Evolutionary conservation across 2,329 filamentous ascomycete genomes (phyloP).

Genomic region (Chaetomium sp.): DNA sequence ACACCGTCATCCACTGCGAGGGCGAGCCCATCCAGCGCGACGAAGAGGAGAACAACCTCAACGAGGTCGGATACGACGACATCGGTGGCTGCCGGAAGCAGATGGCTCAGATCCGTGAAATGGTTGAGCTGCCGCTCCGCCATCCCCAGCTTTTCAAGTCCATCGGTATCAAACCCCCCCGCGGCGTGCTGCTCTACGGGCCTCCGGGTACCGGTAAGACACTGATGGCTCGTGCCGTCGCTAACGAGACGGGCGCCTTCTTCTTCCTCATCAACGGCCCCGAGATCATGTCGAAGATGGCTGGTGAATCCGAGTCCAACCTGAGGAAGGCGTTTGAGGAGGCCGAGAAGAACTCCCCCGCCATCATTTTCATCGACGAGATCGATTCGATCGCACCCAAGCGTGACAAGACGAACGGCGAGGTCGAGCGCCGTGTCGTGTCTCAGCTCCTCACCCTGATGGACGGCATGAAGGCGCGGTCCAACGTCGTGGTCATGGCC

Average conservation of each 20-base stretch:
- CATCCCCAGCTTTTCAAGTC: constrained; percentile 99
- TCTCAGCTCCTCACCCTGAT: constrained; percentile 94
- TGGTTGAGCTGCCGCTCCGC: constrained; percentile 94
- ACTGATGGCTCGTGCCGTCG: constrained; percentile 96
- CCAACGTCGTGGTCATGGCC: constrained; percentile 98
- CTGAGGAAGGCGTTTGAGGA: constrained; percentile 99
- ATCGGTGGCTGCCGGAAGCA: constrained; percentile 99
- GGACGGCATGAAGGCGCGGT: constrained; percentile 99
- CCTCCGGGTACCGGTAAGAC: constrained; percentile 99
- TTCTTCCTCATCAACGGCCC: constrained; percentile 99
- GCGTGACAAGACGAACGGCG: constrained; percentile 99
- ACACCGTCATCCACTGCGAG: constrained; percentile 98
- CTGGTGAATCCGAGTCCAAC: constrained; percentile 98
- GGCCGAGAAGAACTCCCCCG: constrained; percentile 98
- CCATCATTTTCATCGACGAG: constrained; percentile 99
- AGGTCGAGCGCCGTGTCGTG: constrained; percentile 97
- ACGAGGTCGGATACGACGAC: constrained; percentile 98
- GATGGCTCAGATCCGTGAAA: constrained; percentile 98
- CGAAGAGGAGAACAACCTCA: constrained; percentile 98
- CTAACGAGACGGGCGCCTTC: constrained; percentile 98
- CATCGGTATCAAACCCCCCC: constrained; percentile 98
- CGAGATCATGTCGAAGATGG: constrained; percentile 99
- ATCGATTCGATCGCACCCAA: constrained; percentile 99
- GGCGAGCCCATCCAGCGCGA: constrained; percentile 95
- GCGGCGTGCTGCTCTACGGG: constrained; percentile 94